Evolutionary conservation across 2,329 filamentous ascomycete genomes (phyloP).

Genomic region (Microdochium trichocladiopsis): DNA sequence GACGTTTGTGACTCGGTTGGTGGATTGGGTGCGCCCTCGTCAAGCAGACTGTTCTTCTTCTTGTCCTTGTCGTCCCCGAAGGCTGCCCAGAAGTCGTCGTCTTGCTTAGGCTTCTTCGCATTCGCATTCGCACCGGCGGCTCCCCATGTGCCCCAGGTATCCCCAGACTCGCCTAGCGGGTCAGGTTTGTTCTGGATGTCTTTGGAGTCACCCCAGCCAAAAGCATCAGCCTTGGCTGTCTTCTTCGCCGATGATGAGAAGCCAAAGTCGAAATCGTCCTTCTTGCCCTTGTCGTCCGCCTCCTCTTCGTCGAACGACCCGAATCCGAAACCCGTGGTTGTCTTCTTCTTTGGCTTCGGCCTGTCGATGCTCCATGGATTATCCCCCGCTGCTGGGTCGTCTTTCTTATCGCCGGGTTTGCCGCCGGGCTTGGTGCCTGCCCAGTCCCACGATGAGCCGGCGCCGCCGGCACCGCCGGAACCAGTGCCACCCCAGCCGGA

Average conservation of each 20-base stretch:
- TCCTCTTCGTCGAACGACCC: slow-evolving; percentile 31
- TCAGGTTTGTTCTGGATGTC: slow-evolving; percentile 14
- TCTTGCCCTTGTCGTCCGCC: slow-evolving; percentile 24
- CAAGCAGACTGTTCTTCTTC: slow-evolving; percentile 26
- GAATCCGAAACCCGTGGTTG: slow-evolving; percentile 37
- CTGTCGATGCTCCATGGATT: slow-evolving; percentile 43
- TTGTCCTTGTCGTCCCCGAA: slow-evolving; percentile 36
- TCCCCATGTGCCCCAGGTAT: background rate
- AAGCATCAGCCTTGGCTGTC: slow-evolving; percentile 5
- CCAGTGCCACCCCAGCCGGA: slow-evolving; percentile 53
- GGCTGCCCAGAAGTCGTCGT: slow-evolving; percentile 20
- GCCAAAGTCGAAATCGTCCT: slow-evolving; percentile 19
- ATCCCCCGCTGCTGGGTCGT: slow-evolving; percentile 31
- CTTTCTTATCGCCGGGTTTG: slow-evolving; percentile 28
- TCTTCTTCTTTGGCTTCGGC: slow-evolving; percentile 46
- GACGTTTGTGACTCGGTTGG: slow-evolving; percentile 9
- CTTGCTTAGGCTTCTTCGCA: slow-evolving; percentile 1
- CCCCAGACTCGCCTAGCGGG: background rate
- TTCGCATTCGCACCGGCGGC: background rate
- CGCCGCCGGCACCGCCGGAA: slow-evolving; percentile 50
- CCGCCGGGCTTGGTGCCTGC: slow-evolving; percentile 23
- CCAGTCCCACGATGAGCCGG: slow-evolving; percentile 30
- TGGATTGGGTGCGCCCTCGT: slow-evolving; percentile 4
- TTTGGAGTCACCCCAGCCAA: too few relatives aligned
- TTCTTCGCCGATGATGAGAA: slow-evolving; percentile 10